phyloP scores from a whole-genome alignment of 306 rosid species.

The Lathyrus tuberosus region DNA sequence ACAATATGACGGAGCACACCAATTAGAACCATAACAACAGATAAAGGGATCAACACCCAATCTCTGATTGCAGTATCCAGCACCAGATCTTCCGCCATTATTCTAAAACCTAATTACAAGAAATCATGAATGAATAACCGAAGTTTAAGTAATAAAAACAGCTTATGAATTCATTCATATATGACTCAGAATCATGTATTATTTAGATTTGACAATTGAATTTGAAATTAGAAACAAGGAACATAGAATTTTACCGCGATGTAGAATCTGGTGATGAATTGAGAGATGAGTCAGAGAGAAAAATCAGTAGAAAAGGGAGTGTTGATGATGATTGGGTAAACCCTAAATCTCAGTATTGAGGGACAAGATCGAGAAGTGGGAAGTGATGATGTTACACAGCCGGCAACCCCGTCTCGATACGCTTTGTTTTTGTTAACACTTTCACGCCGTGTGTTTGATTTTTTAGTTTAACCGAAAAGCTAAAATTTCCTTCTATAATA shows the following conservation, averaged over 20 bases:
- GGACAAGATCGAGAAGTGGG: conserved; percentile 14
- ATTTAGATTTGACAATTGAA: neutral
- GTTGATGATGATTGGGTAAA: neutral
- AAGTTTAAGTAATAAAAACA: neutral
- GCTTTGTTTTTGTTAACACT: neutral
- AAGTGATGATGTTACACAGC: neutral
- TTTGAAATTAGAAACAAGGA: conserved; percentile 8
- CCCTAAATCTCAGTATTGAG: conserved; percentile 17
- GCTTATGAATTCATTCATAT: neutral
- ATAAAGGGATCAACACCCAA: conserved; percentile 97
- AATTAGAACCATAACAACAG: conserved; percentile 97
- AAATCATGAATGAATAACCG: neutral
- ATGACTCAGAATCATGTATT: neutral
- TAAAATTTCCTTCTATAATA: too few species aligned
- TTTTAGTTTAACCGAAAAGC: too few species aligned
- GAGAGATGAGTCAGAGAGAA: too few species aligned
- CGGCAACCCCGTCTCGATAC: neutral
- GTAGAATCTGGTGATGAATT: neutral
- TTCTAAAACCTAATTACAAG: conserved; percentile 14
- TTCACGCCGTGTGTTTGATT: neutral
- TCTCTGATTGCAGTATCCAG: conserved; percentile 98
- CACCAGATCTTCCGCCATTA: conserved; percentile 97
- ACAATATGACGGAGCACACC: conserved; percentile 96
- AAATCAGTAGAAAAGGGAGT: neutral
- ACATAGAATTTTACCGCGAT: neutral